These are phyloP conservation scores for Pittosporum tobira DNA, from an alignment of 129 eudicot species.

Conservation along the genomic window DNA sequence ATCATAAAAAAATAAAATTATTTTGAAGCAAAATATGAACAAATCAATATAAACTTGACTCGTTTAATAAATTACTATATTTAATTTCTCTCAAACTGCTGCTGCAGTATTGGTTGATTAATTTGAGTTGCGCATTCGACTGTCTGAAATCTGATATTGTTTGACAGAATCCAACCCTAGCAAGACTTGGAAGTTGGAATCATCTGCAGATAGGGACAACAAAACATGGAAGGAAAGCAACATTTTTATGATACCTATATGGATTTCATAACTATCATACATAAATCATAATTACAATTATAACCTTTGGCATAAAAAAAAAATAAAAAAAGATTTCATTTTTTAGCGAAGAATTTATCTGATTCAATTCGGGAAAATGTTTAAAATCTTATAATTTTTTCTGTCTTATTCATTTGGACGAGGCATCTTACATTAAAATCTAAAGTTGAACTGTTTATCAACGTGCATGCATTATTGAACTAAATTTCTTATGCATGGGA, in stretches of 20 bases:
- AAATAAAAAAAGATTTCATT: too few species aligned
- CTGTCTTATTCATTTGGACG: slow-evolving; percentile 18
- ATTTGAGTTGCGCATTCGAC: neutral
- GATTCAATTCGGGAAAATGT: neutral
- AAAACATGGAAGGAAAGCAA: too few species aligned
- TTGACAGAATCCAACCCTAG: neutral
- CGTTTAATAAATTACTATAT: too few species aligned
- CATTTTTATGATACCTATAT: too few species aligned
- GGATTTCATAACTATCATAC: too few species aligned
- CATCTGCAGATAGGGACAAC: too few species aligned
- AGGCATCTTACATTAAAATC: slow-evolving; percentile 14
- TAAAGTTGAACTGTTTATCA: neutral
- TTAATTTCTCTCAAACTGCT: neutral
- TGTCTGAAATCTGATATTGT: slow-evolving; percentile 6
- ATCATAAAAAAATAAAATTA: too few species aligned
- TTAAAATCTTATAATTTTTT: neutral
- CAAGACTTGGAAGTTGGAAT: too few species aligned
- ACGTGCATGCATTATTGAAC: neutral
- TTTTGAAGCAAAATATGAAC: too few species aligned
- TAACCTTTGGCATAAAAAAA: too few species aligned
- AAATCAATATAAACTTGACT: too few species aligned
- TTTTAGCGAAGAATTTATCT: slow-evolving; percentile 1
- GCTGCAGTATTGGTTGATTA: neutral
- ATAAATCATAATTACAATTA: too few species aligned
- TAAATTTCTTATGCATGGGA: neutral